Base-by-base conservation (phyloP, 2,329 filamentous ascomycete species). In the Hirsutella thompsonii region DNA sequence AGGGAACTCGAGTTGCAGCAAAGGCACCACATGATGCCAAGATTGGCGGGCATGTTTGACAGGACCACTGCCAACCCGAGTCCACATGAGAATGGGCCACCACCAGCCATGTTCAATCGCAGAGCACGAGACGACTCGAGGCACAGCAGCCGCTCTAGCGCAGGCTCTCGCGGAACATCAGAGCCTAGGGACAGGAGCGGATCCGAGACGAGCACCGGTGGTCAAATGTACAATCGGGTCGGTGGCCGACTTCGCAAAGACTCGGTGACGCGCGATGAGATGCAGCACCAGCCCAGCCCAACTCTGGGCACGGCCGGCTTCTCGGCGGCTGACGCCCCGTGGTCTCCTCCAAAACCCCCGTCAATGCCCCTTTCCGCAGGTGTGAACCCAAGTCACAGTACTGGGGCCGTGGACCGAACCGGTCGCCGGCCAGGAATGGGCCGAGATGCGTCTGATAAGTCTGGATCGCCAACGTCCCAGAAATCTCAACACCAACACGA, bases 121-220 rank as follows among this genome's bases (percentile, higher is more conserved):
- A 57, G 59, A 6, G 61, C 64, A 1, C 68, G 64, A 37, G 63
- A 68, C 20, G 69, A 72, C 18, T 53, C 58, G 3, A 49, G 53
- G n/a, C 54, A 54, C 18, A 52, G 54, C 20, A 49, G 47, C 9
- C 50, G 50, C 18, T 53, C 55, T 29, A 44, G 54, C 11, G 49
- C 52, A 19, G 53, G 46, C 19, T 63, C 58, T 5, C 53, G 52
- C 21, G 52, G 52, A 14, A 49, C 59, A 19, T 61, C 62, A 0
- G 70, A 74, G 35, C 63, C 26, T 4, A 19, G 72, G 9, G 66
- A 75, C 35, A 61, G 72, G 34, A 76, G 72, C 46, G 70, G 71
- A 26, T 76, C 73, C 0, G 72, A 76, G 19, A 62, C 70, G 3
- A 74, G 72, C 53, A 66, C 56, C n/a, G 62, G 62, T 21, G 60